Evolutionary conservation across 164 flowering plant species (phyloP).

Genomic region (Chimonanthus praecox): DNA sequence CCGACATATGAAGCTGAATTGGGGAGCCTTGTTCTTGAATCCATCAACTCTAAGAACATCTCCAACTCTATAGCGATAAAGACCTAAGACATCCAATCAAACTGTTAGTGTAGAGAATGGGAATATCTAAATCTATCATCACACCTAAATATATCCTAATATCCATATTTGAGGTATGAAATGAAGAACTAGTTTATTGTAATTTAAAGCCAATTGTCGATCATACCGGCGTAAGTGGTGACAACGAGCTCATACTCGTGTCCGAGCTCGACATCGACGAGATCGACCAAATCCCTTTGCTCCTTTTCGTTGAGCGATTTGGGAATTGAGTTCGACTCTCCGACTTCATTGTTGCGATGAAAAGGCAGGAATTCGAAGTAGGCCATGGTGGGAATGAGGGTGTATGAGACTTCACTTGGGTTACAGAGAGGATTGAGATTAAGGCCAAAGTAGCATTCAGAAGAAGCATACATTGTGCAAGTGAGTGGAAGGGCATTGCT

Average conservation of each 20-base stretch:
- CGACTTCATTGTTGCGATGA: slow-evolving; percentile 36
- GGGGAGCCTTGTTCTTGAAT: slow-evolving; percentile 94
- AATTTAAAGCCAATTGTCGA: too few species aligned
- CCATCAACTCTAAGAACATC: slow-evolving; percentile 86
- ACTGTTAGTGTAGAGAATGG: too few species aligned
- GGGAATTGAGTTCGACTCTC: slow-evolving; percentile 34
- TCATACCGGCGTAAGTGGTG: slow-evolving; percentile 90
- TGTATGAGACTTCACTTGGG: slow-evolving; percentile 84
- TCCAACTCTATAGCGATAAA: slow-evolving; percentile 83
- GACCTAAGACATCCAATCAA: slow-evolving; percentile 28
- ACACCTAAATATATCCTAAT: too few species aligned
- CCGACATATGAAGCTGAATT: slow-evolving; percentile 84
- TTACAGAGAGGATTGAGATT: slow-evolving; percentile 79
- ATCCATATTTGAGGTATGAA: too few species aligned
- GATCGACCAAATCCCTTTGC: slow-evolving; percentile 68
- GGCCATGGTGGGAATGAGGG: slow-evolving; percentile 90
- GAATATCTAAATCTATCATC: too few species aligned
- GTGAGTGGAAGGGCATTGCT: slow-evolving; percentile 86
- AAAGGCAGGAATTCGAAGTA: slow-evolving; percentile 90
- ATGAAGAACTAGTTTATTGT: background rate
- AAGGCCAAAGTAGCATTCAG: slow-evolving; percentile 91
- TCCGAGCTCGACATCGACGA: slow-evolving; percentile 83
- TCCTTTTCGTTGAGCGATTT: slow-evolving; percentile 65
- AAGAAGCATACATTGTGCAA: slow-evolving; percentile 97
- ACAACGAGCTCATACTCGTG: slow-evolving; percentile 94